A percentile compares a stretch with the other conserved stretches of the same genome.
phyloP scores from a whole-genome alignment of 768 basidiomycete genomes.

The Lyophyllum decastes region DNA sequence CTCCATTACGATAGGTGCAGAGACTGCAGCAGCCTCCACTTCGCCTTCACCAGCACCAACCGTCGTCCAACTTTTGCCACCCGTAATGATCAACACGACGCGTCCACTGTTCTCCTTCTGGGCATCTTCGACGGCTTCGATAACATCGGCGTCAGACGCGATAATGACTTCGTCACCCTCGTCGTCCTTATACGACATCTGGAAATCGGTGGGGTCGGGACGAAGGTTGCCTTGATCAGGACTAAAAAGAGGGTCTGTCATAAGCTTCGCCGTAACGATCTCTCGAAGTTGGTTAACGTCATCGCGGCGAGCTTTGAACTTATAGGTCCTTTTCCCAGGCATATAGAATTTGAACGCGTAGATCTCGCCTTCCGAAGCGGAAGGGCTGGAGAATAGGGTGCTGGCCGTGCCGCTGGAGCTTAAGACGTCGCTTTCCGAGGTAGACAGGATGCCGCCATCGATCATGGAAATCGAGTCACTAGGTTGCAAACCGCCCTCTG shows the following conservation, averaged over 20 bases:
- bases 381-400: not conserved
- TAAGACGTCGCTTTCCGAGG: not conserved
- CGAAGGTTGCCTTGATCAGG: not conserved
- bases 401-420: not conserved
- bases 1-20: not conserved
- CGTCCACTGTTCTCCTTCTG: not conserved
- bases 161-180: conserved; percentile 6
- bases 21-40: not conserved
- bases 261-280: not conserved
- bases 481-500: not conserved
- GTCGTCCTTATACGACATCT: conserved; percentile 1
- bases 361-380: not conserved
- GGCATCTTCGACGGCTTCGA: not conserved
- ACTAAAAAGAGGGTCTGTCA: conserved; percentile 2
- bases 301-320: conserved; percentile 2
- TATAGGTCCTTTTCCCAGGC: not conserved
- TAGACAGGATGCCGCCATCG: not conserved
- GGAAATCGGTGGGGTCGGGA: conserved; percentile 3
- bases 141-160: not conserved
- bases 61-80: not conserved
- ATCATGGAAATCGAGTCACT: no score
- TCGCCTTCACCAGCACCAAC: not conserved
- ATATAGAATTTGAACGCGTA: conserved; percentile 6
- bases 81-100: not conserved
- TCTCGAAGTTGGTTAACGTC: not conserved